Percentiles rank a stretch among this genome's conserved stretches.
phyloP scores from a whole-genome alignment of 495 filamentous ascomycete genomes.

The Daldinia concentrica region DNA sequence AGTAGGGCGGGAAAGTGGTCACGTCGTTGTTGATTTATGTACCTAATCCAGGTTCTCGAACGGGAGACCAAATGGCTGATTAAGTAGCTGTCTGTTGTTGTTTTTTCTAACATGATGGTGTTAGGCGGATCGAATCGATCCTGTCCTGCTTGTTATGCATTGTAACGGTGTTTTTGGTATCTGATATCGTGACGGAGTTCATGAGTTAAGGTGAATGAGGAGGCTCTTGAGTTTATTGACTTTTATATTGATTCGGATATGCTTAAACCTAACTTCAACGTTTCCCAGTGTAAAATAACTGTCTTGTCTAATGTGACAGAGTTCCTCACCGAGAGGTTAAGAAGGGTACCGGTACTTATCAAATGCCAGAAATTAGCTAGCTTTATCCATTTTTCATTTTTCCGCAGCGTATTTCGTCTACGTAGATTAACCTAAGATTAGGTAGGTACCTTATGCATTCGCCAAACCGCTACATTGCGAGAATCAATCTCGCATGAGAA shows the following conservation, averaged over 20 bases:
- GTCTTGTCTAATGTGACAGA: not conserved
- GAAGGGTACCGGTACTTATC: too few relatives aligned
- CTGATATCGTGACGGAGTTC: not conserved
- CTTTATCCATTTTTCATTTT: not conserved
- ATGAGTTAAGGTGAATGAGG: too few relatives aligned
- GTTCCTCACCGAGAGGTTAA: not conserved
- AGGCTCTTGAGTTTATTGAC: not conserved
- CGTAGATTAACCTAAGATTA: not conserved
- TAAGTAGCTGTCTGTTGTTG: not conserved
- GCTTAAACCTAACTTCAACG: not conserved
- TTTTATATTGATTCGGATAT: not conserved
- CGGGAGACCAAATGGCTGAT: not conserved
- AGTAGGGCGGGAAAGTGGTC: not conserved
- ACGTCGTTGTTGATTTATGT: not conserved
- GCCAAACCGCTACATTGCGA: not conserved
- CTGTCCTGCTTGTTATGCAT: not conserved
- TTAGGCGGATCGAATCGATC: not conserved
- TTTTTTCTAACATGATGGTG: not conserved
- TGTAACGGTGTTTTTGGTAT: not conserved
- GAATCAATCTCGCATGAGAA: conserved; percentile 9
- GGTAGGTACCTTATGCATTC: not conserved
- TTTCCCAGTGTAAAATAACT: not conserved
- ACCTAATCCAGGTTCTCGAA: not conserved
- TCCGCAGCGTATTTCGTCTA: not conserved
- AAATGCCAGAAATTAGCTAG: not conserved